phyloP scores from a whole-genome alignment of 2,329 filamentous ascomycete species.

The Ophiostoma novo-ulmi region DNA sequence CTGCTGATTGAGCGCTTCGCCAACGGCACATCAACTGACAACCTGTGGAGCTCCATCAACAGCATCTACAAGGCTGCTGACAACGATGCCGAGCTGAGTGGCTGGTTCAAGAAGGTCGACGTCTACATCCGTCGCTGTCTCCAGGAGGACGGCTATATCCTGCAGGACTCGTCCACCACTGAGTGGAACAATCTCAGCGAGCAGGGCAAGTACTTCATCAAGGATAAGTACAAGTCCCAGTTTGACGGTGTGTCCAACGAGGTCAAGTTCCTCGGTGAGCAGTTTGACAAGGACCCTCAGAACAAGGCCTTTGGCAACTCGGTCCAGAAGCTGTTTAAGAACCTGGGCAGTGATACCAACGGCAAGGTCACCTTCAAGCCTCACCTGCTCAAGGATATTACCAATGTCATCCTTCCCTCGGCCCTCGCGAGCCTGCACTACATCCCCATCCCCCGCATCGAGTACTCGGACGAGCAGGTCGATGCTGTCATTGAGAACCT shows the following conservation, averaged over 20 bases:
- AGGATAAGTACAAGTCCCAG: conserved; percentile 79
- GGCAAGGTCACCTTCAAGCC: conserved; percentile 89
- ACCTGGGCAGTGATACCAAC: conserved; percentile 80
- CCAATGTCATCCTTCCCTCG: conserved; percentile 76
- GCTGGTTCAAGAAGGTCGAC: conserved; percentile 81
- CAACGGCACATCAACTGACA: conserved; percentile 84
- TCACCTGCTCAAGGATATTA: conserved; percentile 83
- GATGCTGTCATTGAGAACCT: conserved; percentile 93
- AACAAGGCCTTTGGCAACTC: conserved; percentile 76
- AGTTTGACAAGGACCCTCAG: conserved; percentile 83
- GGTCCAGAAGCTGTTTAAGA: conserved; percentile 74
- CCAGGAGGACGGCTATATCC: conserved; percentile 83
- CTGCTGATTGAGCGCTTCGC: conserved; percentile 91
- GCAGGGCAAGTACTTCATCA: conserved; percentile 76
- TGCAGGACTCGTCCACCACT: conserved; percentile 70
- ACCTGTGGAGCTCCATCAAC: conserved; percentile 79
- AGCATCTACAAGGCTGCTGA: conserved; percentile 84
- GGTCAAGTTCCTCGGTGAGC: conserved; percentile 78
- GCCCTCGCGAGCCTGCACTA: conserved; percentile 83
- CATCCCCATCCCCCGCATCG: conserved; percentile 87
- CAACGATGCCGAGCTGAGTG: conserved; percentile 74
- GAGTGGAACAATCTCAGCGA: conserved; percentile 86
- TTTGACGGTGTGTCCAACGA: conserved; percentile 85
- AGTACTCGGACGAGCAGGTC: conserved; percentile 77
- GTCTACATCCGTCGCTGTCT: conserved; percentile 75